Conservation (phyloP, 75 land plant genomes). For the Pseudotsuga menziesii region DNA sequence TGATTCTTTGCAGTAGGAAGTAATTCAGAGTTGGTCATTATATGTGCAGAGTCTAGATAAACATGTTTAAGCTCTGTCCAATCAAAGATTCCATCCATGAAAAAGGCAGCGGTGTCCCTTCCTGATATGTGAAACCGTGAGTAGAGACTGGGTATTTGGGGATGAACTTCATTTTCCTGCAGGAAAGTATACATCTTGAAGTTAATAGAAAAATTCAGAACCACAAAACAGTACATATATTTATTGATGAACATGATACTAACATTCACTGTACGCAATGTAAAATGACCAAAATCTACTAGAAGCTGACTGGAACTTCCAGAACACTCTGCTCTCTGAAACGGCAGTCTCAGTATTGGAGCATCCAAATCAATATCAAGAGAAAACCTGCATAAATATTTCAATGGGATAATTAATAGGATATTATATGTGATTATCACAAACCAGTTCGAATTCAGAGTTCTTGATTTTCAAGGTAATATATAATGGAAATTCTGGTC, state of each 20-base stretch:
- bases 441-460: not conserved
- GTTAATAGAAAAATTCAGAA: not conserved
- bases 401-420: not conserved
- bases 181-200: slow-evolving; percentile 3
- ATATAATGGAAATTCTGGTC: too few species aligned
- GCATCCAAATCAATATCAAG: slow-evolving; percentile 96
- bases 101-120: slow-evolving; percentile 87
- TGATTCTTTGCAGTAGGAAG: not conserved
- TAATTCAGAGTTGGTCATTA: not conserved
- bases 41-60: slow-evolving; percentile 7
- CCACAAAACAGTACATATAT: not conserved
- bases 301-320: slow-evolving; percentile 58
- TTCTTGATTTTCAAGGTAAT: not conserved
- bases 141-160: slow-evolving; percentile 52
- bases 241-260: slow-evolving; percentile 1
- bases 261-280: slow-evolving; percentile 53
- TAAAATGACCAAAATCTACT: slow-evolving; percentile 97
- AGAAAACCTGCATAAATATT: slow-evolving; percentile 60
- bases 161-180: slow-evolving; percentile 46
- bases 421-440: not conserved
- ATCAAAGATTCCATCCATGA: slow-evolving; percentile 46
- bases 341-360: slow-evolving; percentile 84
- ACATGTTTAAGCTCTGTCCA: slow-evolving; percentile 28
- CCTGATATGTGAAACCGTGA: slow-evolving; percentile 86
- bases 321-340: slow-evolving; percentile 19